phyloP scores from a whole-genome alignment of 306 rosid genomes.

The Cucumis melo region DNA sequence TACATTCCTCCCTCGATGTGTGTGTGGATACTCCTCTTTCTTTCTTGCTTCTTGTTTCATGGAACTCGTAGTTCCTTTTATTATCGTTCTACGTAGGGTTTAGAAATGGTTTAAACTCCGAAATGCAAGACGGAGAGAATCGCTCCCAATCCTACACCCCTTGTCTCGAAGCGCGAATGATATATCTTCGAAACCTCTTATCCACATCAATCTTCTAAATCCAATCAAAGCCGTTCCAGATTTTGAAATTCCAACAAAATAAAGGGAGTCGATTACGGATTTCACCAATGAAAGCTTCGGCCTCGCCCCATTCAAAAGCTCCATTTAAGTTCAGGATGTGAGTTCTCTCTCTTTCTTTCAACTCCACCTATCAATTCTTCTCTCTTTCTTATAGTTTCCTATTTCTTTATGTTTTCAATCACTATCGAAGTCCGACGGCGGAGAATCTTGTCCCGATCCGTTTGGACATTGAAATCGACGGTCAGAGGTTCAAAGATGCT shows the following conservation, averaged over 20 bases:
- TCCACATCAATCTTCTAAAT: too few relatives aligned
- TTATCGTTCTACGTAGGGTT: too few relatives aligned
- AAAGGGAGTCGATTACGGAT: not conserved
- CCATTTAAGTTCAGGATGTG: slow-evolving; percentile 79
- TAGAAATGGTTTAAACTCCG: too few relatives aligned
- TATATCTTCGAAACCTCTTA: too few relatives aligned
- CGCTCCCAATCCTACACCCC: too few relatives aligned
- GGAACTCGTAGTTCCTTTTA: too few relatives aligned
- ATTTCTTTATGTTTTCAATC: not conserved
- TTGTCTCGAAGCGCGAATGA: too few relatives aligned
- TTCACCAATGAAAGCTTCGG: slow-evolving; percentile 46
- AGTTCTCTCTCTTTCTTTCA: slow-evolving; percentile 1
- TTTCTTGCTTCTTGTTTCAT: too few relatives aligned
- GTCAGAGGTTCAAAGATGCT: slow-evolving; percentile 65
- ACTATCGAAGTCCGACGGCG: slow-evolving; percentile 44
- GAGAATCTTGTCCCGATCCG: slow-evolving; percentile 67
- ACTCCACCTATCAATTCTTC: not conserved
- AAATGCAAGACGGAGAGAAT: too few relatives aligned
- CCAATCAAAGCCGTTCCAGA: not conserved
- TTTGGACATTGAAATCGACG: slow-evolving; percentile 60
- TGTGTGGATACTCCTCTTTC: too few relatives aligned
- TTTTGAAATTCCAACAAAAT: not conserved
- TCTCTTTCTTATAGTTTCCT: not conserved
- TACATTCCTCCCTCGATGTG: too few relatives aligned
- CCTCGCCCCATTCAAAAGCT: slow-evolving; percentile 32